A percentile compares a stretch with the other conserved stretches of the same genome.
phyloP scores from a whole-genome alignment of 495 filamentous ascomycete genomes.

The Talaromyces nanjingensis region DNA sequence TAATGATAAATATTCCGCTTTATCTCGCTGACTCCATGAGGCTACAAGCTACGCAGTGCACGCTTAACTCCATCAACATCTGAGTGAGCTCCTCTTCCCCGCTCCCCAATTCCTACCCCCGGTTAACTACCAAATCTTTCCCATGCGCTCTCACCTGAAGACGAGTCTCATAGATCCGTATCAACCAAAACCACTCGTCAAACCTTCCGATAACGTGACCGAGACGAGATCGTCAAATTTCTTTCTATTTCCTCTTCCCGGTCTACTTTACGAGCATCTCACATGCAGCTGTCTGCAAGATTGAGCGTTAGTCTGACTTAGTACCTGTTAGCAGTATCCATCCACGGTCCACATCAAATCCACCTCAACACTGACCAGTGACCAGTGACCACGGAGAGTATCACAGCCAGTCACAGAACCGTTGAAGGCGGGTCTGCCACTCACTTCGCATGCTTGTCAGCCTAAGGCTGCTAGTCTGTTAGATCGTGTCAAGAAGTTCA shows the following conservation, averaged over 20 bases:
- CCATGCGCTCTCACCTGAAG: no score
- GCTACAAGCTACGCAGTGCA: no score
- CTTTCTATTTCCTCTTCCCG: background rate
- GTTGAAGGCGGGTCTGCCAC: background rate
- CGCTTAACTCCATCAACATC: background rate
- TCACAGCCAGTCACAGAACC: background rate
- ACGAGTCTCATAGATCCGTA: no score
- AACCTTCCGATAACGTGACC: no score
- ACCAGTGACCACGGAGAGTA: background rate
- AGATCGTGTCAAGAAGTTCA: background rate
- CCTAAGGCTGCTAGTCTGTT: background rate
- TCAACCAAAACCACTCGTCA: no score
- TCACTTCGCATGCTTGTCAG: background rate
- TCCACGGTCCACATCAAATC: no score
- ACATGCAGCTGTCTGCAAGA: background rate
- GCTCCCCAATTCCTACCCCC: background rate
- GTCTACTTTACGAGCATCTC: background rate
- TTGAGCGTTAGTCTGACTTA: background rate
- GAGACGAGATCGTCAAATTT: no score
- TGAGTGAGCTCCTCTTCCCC: background rate
- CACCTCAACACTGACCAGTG: no score
- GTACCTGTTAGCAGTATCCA: background rate
- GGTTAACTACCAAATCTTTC: no score
- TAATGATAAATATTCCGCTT: no score
- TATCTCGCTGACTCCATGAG: no score